Conservation (phyloP, 108 stramenopile species). For the Cyclostephanos tholiformis region DNA sequence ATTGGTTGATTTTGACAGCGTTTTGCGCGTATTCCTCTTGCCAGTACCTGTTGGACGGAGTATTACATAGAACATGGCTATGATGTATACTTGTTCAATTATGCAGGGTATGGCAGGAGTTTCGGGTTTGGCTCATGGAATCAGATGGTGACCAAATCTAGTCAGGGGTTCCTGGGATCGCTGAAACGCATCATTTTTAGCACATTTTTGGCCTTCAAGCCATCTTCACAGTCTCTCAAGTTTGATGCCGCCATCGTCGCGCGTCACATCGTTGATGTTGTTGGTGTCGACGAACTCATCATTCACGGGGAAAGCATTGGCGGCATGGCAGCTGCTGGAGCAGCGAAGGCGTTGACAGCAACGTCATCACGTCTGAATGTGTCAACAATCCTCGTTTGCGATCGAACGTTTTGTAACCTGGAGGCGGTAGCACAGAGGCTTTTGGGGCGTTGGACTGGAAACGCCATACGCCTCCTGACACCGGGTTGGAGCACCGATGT, state of each 20-base stretch:
- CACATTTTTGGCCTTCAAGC: conserved; percentile 58
- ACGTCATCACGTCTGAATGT: conserved; percentile 4
- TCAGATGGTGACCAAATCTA: conserved; percentile 25
- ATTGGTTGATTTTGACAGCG: not conserved
- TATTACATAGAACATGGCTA: conserved; percentile 76
- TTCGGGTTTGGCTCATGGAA: conserved; percentile 47
- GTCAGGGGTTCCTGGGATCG: conserved; percentile 51
- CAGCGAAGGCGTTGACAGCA: conserved; percentile 50
- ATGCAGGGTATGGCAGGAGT: conserved; percentile 86
- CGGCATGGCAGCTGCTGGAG: conserved; percentile 84
- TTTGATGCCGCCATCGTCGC: conserved; percentile 72
- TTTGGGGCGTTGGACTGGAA: conserved; percentile 82
- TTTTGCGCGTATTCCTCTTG: not conserved
- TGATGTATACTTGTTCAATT: conserved; percentile 88
- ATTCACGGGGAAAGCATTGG: conserved; percentile 91
- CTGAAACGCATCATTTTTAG: conserved; percentile 56
- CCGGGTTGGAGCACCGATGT: conserved; percentile 88
- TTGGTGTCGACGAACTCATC: conserved; percentile 60
- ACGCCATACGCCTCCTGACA: conserved; percentile 75
- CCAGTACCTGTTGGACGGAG: conserved; percentile 71
- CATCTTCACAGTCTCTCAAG: conserved; percentile 77
- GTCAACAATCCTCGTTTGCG: conserved; percentile 72
- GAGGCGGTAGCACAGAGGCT: conserved; percentile 83
- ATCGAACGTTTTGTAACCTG: conserved; percentile 88
- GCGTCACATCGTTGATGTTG: conserved; percentile 57